Evolutionary conservation across 75 land plant genomes (phyloP).

Genomic region (Selaginella moellendorffii): DNA sequence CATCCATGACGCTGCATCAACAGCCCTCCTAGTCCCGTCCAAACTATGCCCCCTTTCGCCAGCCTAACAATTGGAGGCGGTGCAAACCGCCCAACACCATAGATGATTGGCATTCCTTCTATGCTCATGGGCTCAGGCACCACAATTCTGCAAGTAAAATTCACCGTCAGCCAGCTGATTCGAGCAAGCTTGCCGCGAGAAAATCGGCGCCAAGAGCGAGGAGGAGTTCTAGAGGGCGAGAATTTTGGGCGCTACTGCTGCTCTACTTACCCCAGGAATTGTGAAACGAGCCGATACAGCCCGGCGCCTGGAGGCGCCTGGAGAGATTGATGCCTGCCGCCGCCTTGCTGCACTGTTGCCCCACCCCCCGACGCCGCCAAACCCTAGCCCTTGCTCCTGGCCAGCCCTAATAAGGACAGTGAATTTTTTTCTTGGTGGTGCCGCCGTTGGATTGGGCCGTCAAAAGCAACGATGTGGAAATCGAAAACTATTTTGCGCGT

Average conservation of each 20-base stretch:
- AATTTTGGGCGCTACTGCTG: background rate
- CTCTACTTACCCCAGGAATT: background rate
- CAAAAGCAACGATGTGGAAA: too few relatives aligned
- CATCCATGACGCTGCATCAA: background rate
- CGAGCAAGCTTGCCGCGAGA: background rate
- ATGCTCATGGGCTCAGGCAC: background rate
- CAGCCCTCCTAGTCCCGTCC: background rate
- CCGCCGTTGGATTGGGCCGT: too few relatives aligned
- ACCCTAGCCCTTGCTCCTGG: background rate
- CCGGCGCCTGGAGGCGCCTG: background rate
- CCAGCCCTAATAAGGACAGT: background rate
- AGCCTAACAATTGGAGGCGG: background rate
- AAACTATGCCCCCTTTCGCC: background rate
- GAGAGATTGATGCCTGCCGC: background rate
- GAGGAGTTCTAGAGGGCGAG: background rate
- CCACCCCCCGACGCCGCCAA: background rate
- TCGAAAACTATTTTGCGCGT: too few relatives aligned
- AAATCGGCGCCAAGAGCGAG: too few relatives aligned
- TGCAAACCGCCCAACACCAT: background rate
- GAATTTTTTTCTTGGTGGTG: too few relatives aligned
- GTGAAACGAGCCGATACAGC: background rate
- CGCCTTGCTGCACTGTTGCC: too few relatives aligned
- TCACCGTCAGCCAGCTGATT: background rate
- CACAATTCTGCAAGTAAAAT: background rate
- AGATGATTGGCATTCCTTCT: background rate